Evolutionary conservation across 2,329 filamentous ascomycete genomes (phyloP).

Genomic region (Metarhizium sp.): DNA sequence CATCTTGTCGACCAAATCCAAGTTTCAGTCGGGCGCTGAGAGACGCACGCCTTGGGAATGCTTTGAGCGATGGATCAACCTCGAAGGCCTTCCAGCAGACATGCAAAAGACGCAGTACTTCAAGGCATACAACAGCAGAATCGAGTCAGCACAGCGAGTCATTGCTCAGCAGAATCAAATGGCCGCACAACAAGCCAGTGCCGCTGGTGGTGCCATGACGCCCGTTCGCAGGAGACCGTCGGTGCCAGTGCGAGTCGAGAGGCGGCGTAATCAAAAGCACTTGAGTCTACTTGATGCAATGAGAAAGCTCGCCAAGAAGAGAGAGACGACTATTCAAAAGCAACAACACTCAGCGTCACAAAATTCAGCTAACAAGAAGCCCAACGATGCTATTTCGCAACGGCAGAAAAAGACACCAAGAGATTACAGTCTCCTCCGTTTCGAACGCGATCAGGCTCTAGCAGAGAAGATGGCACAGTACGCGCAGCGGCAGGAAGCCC

Average conservation of each 20-base stretch:
- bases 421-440: slow-evolving; percentile 83
- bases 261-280: slow-evolving; percentile 77
- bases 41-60: slow-evolving; percentile 96
- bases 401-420: slow-evolving; percentile 65
- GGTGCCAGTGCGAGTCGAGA: slow-evolving; percentile 74
- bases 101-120: slow-evolving; percentile 97
- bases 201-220: slow-evolving; percentile 21
- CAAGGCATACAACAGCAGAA: slow-evolving; percentile 56
- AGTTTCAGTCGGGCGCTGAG: slow-evolving; percentile 78
- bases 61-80: slow-evolving; percentile 89
- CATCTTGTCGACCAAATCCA: slow-evolving; percentile 63
- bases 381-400: slow-evolving; percentile 51
- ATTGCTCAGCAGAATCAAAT: slow-evolving; percentile 45
- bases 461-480: slow-evolving; percentile 49
- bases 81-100: slow-evolving; percentile 84
- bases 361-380: slow-evolving; percentile 73
- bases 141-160: slow-evolving; percentile 48
- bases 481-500: slow-evolving; percentile 49
- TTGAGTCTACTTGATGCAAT: slow-evolving; percentile 87
- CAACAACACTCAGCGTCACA: slow-evolving; percentile 74
- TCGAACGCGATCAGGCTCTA: slow-evolving; percentile 69
- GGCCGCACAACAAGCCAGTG: slow-evolving; percentile 40
- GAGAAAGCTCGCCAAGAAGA: slow-evolving; percentile 90
- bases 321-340: slow-evolving; percentile 77
- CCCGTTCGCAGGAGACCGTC: slow-evolving; percentile 58